These are phyloP conservation scores for Fusarium succisae DNA, from an alignment of 2,329 filamentous ascomycete genomes.

Conservation along the genomic window DNA sequence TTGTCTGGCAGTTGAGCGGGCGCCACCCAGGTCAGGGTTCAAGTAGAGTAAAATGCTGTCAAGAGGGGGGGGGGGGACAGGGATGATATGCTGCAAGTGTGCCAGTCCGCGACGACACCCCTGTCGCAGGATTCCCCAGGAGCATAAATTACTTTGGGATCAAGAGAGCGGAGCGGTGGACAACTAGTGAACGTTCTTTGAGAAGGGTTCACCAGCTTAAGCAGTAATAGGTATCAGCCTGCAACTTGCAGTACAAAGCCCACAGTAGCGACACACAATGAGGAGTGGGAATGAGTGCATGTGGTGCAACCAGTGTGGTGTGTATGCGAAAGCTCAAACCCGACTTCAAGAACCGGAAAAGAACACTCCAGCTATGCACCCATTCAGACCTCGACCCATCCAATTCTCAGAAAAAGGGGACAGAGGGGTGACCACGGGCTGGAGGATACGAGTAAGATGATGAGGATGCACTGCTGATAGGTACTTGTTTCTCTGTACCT, in stretches of 20 bases:
- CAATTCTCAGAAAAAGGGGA: constrained; percentile 27
- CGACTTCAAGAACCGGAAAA: constrained; percentile 30
- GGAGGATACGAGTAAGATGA: constrained; percentile 10
- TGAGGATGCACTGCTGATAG: background rate
- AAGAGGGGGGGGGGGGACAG: constrained; percentile 24
- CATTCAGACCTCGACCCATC: constrained; percentile 21
- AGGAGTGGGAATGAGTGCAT: constrained; percentile 1
- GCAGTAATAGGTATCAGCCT: constrained; percentile 9
- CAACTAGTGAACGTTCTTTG: constrained; percentile 27
- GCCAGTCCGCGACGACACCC: constrained; percentile 35
- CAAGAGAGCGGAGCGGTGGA: constrained; percentile 38
- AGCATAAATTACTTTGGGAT: constrained; percentile 40
- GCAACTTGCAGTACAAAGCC: constrained; percentile 27
- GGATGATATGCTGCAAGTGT: constrained; percentile 35
- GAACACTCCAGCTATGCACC: constrained; percentile 21
- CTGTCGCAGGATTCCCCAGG: constrained; percentile 33
- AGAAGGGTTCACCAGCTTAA: constrained; percentile 30
- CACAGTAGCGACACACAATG: constrained; percentile 17
- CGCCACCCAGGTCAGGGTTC: constrained; percentile 30
- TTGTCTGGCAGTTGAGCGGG: constrained; percentile 41
- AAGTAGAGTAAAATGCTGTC: constrained; percentile 12
- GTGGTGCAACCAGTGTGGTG: constrained; percentile 23
- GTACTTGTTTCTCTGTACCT: constrained; percentile 15
- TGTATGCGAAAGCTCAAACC: constrained; percentile 24
- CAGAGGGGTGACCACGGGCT: constrained; percentile 24